These are phyloP conservation scores for Yamadazyma sp. DNA, from an alignment of 1,139 yeast species.

Conservation along the genomic window DNA sequence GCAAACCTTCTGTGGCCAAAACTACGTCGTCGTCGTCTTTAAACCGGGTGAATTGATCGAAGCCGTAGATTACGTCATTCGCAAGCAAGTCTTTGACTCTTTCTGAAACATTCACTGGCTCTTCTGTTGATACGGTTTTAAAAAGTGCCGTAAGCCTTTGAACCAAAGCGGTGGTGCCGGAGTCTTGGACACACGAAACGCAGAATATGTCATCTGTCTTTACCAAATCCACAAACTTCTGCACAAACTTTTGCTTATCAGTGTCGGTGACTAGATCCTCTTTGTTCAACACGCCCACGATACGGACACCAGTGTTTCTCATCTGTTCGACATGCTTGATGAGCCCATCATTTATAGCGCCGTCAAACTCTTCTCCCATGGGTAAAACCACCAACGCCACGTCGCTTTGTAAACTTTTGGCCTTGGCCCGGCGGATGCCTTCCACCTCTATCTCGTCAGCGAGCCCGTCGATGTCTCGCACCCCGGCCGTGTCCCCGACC, in stretches of 20 bases:
- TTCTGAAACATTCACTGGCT: conserved; percentile 70
- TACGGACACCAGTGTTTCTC: conserved; percentile 23
- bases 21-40: conserved; percentile 68
- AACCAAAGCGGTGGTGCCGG: conserved; percentile 54
- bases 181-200: conserved; percentile 63
- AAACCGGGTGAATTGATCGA: conserved; percentile 56
- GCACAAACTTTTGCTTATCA: conserved; percentile 17
- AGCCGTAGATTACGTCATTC: conserved; percentile 73
- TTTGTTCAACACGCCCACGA: conserved; percentile 57
- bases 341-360: conserved; percentile 20
- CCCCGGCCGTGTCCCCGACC: conserved; percentile 93
- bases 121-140: conserved; percentile 48
- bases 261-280: conserved; percentile 49
- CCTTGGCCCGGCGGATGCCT: conserved; percentile 79
- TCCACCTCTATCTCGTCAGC: conserved; percentile 70
- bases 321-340: conserved; percentile 33
- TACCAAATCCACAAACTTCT: conserved; percentile 4
- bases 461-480: conserved; percentile 45
- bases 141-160: conserved; percentile 41
- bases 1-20: conserved; percentile 75
- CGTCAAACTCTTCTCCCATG: conserved; percentile 17
- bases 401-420: conserved; percentile 59
- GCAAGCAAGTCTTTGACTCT: conserved; percentile 72
- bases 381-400: conserved; percentile 58
- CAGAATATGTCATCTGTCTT: conserved; percentile 1